Base-by-base conservation (phyloP, 306 rosid species). In the Lotus japonicus region DNA sequence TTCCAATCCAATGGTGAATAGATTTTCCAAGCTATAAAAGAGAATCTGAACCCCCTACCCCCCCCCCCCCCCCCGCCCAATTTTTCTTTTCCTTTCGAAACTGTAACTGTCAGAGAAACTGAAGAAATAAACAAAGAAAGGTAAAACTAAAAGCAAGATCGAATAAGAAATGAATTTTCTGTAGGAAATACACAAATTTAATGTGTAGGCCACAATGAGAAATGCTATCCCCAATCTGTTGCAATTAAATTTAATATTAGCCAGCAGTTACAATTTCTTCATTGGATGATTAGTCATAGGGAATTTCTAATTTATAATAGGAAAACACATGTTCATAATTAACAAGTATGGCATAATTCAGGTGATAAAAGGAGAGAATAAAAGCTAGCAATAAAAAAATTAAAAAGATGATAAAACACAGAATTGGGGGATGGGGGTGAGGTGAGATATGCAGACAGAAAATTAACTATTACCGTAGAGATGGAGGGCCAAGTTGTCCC, bases 401-500 rank as follows among this genome's bases (percentile, higher is more conserved):
- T 2, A 2, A 26, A 26, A 26, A 26, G 4, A 2, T 4, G 3
- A 68, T 54, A 42, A 10, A 1, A n/a, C n/a, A 50, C 31, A 4
- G 26, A 6, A 58, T 28, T 17, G 42, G 36, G 31, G 12, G 50
- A 38, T 11, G n/a, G 21, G 44, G 2, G 28, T 31, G 55, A 13
- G 2, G 28, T 41, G 60, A 13, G 66, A 49, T 19, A 42, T 60
- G 63, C 11, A 0, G 9, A 28, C 61, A 16, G 42, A 54, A 66
- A 49, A 61, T 65, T 26, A 58, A 70, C 49, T 70, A 71, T 85
- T 94, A 94, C 98, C 98, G 14, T 90, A 94, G 66, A 94, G 97
- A 82, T 94, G 98, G 56, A 94, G 85, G 42, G 97, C 94, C 85
- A 94, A 84, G 87, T 86, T 94, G 78, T 94, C 98, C 36, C 98